These are phyloP conservation scores for Colletotrichum sp. DNA, from an alignment of 2,329 filamentous ascomycete genomes.

Conservation along the genomic window DNA sequence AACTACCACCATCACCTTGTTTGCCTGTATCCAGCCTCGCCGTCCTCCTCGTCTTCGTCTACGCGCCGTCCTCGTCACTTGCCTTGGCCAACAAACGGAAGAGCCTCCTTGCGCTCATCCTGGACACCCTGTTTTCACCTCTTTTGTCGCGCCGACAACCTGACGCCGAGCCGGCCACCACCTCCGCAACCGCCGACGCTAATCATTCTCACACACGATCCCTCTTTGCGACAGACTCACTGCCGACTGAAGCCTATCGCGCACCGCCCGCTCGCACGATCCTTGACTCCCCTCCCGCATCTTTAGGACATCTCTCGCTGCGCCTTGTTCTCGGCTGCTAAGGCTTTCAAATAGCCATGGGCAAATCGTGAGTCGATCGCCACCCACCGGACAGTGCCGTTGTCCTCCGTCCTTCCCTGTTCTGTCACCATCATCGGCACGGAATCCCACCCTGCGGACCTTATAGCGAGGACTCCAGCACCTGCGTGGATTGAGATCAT, in stretches of 20 bases:
- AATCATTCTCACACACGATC: background rate
- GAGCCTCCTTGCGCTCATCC: background rate
- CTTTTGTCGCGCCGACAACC: background rate
- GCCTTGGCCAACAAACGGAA: background rate
- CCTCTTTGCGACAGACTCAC: background rate
- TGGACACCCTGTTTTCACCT: background rate
- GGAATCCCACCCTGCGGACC: background rate
- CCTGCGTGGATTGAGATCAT: background rate
- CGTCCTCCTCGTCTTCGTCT: background rate
- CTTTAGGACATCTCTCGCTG: background rate
- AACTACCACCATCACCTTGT: background rate
- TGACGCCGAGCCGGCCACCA: background rate
- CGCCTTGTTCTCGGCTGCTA: background rate
- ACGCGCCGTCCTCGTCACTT: background rate
- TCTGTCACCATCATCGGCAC: background rate
- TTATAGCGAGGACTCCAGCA: background rate
- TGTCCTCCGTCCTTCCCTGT: background rate
- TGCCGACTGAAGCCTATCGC: background rate
- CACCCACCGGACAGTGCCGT: background rate
- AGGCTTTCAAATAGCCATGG: constrained; percentile 36
- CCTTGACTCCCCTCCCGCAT: background rate
- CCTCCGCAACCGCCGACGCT: background rate
- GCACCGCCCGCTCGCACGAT: background rate
- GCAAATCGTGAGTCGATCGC: constrained; percentile 48
- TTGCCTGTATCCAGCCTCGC: background rate